Evolutionary conservation across 192 early-diverging fungal genomes (phyloP).

Genomic region (Backusella psychrophila): DNA sequence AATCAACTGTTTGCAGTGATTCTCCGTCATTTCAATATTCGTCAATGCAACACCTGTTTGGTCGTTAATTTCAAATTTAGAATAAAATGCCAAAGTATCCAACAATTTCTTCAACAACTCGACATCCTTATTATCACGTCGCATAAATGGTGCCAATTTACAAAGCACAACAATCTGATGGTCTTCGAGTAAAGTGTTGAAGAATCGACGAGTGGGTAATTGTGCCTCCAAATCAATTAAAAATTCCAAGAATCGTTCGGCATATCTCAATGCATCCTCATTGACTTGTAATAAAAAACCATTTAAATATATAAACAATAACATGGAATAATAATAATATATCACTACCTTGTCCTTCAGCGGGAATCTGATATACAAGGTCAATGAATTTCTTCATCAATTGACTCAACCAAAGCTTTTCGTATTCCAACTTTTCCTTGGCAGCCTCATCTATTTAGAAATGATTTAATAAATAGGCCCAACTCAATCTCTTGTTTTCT

Average conservation of each 20-base stretch:
- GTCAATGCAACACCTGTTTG: conserved; percentile 75
- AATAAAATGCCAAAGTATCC: conserved; percentile 68
- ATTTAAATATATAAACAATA: neutral
- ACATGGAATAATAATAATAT: neutral
- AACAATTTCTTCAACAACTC: conserved; percentile 64
- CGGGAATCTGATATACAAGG: conserved; percentile 54
- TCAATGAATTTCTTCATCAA: conserved; percentile 66
- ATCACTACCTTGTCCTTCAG: conserved; percentile 40
- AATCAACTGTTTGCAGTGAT: conserved; percentile 60
- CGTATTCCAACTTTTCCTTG: conserved; percentile 52
- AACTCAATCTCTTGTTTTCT: neutral
- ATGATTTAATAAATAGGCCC: neutral
- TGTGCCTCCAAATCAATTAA: conserved; percentile 87
- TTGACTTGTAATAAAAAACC: conserved; percentile 15
- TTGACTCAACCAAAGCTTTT: conserved; percentile 63
- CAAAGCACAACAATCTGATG: conserved; percentile 64
- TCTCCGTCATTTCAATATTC: conserved; percentile 58
- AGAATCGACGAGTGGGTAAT: conserved; percentile 87
- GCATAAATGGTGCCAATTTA: conserved; percentile 45
- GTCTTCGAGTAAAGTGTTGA: conserved; percentile 79
- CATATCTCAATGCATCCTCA: conserved; percentile 54
- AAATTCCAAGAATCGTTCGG: conserved; percentile 78
- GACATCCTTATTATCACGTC: conserved; percentile 30
- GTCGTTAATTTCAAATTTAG: conserved; percentile 80
- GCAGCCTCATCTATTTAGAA: conserved; percentile 31